Conservation (phyloP, 2,329 filamentous ascomycete species). For the Botrytis elliptica region DNA sequence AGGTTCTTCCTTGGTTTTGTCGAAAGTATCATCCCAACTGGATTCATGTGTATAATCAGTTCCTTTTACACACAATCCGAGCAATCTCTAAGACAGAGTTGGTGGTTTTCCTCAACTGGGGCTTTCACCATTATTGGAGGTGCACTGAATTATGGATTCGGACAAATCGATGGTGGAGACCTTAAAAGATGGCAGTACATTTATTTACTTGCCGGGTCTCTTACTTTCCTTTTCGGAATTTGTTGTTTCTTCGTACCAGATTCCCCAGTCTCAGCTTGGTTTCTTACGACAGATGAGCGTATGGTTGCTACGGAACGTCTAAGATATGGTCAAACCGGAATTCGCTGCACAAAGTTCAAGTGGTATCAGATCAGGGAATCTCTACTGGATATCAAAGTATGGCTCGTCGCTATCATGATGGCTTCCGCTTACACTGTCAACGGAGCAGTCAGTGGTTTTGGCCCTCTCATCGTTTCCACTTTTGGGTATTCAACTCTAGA, state of each 20-base stretch:
- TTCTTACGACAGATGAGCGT: constrained; percentile 61
- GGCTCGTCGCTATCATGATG: constrained; percentile 67
- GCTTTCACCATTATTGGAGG: constrained; percentile 61
- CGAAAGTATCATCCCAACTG: constrained; percentile 64
- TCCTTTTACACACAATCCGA: constrained; percentile 65
- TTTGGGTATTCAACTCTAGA: constrained; percentile 65
- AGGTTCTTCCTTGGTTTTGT: constrained; percentile 63
- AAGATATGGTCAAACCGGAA: constrained; percentile 60
- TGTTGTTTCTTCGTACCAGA: constrained; percentile 65
- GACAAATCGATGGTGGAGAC: constrained; percentile 55
- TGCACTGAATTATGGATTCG: constrained; percentile 65
- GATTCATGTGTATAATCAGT: constrained; percentile 63
- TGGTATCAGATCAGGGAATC: constrained; percentile 57
- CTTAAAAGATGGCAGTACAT: constrained; percentile 69
- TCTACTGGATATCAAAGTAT: constrained; percentile 59
- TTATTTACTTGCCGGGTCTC: constrained; percentile 43
- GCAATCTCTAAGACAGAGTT: constrained; percentile 62
- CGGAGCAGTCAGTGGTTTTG: constrained; percentile 68
- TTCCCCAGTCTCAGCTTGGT: constrained; percentile 67
- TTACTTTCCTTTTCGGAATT: constrained; percentile 64
- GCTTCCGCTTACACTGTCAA: constrained; percentile 69
- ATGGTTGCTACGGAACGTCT: constrained; percentile 64
- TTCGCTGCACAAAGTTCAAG: constrained; percentile 62
- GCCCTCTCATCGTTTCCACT: constrained; percentile 68
- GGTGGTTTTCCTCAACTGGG: constrained; percentile 61